These are phyloP conservation scores for Diddensiella transvaalensis DNA, from an alignment of 805 yeast species.

Conservation along the genomic window DNA sequence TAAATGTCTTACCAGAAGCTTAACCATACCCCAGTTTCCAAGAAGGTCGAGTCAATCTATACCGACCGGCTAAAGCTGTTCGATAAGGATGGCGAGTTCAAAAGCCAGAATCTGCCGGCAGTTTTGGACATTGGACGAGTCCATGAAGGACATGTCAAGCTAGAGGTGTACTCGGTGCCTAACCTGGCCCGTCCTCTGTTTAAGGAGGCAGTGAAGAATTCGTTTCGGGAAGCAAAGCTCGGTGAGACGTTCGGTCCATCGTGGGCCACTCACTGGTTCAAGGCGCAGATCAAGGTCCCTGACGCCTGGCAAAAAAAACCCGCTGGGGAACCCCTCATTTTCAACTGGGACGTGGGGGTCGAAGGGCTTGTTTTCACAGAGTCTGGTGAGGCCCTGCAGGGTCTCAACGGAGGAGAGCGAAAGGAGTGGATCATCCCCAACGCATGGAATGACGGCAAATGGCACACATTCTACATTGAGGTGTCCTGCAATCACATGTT, in stretches of 20 bases:
- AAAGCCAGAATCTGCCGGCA: conserved; percentile 44
- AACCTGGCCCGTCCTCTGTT: conserved; percentile 60
- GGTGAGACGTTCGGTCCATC: conserved; percentile 86
- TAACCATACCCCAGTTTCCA: conserved; percentile 8
- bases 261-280: conserved; percentile 95
- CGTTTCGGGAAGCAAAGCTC: conserved; percentile 37
- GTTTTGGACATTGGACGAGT: conserved; percentile 63
- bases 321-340: conserved; percentile 44
- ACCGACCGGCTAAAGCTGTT: conserved; percentile 4
- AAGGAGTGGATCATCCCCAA: conserved; percentile 66
- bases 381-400: conserved; percentile 69
- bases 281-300: conserved; percentile 62
- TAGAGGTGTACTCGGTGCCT: conserved; percentile 69
- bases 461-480: conserved; percentile 75
- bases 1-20: not conserved
- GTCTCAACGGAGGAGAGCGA: conserved; percentile 83
- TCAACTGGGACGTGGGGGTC: conserved; percentile 81
- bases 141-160: conserved; percentile 48
- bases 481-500: conserved; percentile 96
- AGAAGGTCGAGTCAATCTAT: conserved; percentile 13
- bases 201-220: conserved; percentile 44
- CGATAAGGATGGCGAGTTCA: conserved; percentile 1
- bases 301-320: conserved; percentile 38
- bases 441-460: conserved; percentile 44
- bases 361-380: conserved; percentile 78